These are phyloP conservation scores for Uronychia binucleata DNA, from an alignment of 73 alveolate genomes.

Conservation along the genomic window DNA sequence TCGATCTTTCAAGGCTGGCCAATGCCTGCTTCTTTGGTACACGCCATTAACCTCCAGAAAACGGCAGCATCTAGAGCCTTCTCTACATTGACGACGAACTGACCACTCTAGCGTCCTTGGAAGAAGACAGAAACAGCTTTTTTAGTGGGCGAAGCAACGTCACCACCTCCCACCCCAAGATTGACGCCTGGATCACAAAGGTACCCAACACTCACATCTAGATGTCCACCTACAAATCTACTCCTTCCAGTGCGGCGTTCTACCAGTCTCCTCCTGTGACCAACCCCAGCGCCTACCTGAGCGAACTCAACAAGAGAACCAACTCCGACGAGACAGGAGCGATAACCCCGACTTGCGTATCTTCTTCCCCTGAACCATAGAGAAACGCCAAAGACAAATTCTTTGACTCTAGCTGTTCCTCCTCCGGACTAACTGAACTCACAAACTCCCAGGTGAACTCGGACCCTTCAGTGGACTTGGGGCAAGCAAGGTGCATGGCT, in stretches of 20 bases:
- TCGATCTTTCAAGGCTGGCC: not conserved
- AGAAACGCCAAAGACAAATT: not conserved
- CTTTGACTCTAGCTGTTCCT: not conserved
- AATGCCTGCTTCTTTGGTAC: not conserved
- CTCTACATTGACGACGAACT: not conserved
- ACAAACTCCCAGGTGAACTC: not conserved
- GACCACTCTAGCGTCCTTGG: not conserved
- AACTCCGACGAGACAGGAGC: not conserved
- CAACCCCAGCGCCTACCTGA: not conserved
- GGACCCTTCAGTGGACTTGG: not conserved
- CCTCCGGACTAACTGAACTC: not conserved
- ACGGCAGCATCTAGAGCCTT: not conserved
- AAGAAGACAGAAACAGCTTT: not conserved
- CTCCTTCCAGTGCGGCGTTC: not conserved
- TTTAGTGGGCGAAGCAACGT: not conserved
- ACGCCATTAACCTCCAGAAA: not conserved
- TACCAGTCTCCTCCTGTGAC: not conserved
- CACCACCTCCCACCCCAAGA: not conserved
- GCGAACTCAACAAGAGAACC: not conserved
- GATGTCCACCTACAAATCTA: not conserved
- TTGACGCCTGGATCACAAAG: not conserved
- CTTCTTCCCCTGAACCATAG: not conserved
- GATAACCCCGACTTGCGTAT: not conserved
- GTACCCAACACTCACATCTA: no score
- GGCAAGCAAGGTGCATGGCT: not conserved